phyloP scores from a whole-genome alignment of 2,329 filamentous ascomycete species.

The Claviceps quebecensis region DNA sequence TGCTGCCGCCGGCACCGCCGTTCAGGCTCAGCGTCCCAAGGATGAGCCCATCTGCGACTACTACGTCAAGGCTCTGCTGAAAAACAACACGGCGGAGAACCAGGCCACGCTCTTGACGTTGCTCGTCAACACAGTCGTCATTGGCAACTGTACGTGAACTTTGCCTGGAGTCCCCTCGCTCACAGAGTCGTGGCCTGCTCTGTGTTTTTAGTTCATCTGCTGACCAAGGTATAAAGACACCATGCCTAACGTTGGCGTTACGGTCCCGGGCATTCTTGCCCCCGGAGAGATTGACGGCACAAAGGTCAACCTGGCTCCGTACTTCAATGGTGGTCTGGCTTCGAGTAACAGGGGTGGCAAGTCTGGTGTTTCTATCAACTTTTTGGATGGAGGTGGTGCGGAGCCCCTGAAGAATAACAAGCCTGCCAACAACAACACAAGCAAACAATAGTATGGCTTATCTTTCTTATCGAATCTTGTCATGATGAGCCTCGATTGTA shows the following conservation, averaged over 20 bases:
- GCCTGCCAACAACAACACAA: constrained; percentile 31
- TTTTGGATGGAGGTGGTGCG: constrained; percentile 45
- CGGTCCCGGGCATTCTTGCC: constrained; percentile 43
- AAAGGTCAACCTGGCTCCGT: constrained; percentile 42
- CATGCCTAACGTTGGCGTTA: constrained; percentile 34
- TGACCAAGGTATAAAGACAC: constrained; percentile 24
- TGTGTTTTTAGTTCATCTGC: no score
- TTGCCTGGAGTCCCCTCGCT: no score
- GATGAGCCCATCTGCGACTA: constrained; percentile 46
- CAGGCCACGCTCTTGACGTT: constrained; percentile 41
- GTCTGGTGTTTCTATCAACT: constrained; percentile 37
- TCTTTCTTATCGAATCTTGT: not conserved
- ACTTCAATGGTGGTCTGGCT: constrained; percentile 41
- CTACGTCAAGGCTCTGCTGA: constrained; percentile 45
- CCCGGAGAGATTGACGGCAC: constrained; percentile 33
- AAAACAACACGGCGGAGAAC: constrained; percentile 43
- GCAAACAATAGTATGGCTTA: constrained; percentile 28
- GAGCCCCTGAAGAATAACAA: constrained; percentile 39
- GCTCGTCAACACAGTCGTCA: constrained; percentile 48
- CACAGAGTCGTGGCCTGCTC: no score
- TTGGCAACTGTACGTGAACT: constrained; percentile 37
- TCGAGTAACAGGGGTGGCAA: constrained; percentile 37
- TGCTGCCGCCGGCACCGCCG: constrained; percentile 10
- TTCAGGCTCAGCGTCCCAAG: constrained; percentile 29
- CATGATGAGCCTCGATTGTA: not conserved